Conservation (phyloP, 805 yeast genomes). For the Metschnikowia noctiluminum region DNA sequence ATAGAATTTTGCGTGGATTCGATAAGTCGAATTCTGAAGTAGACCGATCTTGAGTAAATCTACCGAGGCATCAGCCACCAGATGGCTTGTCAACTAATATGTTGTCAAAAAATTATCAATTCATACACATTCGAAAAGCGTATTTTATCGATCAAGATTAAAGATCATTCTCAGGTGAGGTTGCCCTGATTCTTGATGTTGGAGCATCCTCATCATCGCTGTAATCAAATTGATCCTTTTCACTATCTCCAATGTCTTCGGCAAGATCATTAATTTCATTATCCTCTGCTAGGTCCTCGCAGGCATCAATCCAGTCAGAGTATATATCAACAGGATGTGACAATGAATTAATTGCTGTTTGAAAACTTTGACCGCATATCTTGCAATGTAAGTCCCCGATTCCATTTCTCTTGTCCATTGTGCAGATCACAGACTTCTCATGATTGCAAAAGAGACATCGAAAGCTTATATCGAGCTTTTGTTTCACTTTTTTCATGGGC, state of each 20-base stretch:
- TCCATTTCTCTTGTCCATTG: conserved; percentile 79
- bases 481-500: conserved; percentile 76
- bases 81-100: neutral
- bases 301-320: conserved; percentile 97
- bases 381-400: conserved; percentile 86
- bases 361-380: conserved; percentile 92
- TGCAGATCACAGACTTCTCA: conserved; percentile 85
- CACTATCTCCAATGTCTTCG: conserved; percentile 16
- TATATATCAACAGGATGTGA: conserved; percentile 93
- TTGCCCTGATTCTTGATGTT: conserved; percentile 17
- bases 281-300: conserved; percentile 81
- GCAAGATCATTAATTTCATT: conserved; percentile 23
- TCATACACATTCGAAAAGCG: too few species aligned
- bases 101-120: too few species aligned
- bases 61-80: too few species aligned
- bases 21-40: conserved; percentile 2
- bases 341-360: conserved; percentile 76
- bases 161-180: conserved; percentile 32
- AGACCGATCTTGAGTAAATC: too few species aligned
- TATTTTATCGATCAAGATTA: conserved; percentile 1
- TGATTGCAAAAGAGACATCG: conserved; percentile 94
- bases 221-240: conserved; percentile 19
- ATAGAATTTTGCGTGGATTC: conserved; percentile 18
- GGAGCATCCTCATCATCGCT: conserved; percentile 34
- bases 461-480: conserved; percentile 74